Conservation (phyloP, 1,284 basidiomycete species). For the Cryptococcus jaspeensis region DNA sequence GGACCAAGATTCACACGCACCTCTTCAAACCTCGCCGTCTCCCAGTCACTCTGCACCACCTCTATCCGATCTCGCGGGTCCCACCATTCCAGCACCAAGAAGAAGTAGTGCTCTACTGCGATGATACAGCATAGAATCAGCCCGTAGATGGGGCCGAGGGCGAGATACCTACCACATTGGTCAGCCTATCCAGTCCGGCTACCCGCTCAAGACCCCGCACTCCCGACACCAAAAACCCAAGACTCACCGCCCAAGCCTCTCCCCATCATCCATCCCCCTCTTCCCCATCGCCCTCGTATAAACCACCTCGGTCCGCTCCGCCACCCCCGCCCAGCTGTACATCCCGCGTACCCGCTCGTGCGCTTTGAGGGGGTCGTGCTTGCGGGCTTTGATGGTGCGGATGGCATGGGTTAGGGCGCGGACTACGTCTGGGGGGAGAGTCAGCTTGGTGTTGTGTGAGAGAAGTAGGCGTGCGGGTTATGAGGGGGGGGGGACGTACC, state of each 20-base stretch:
- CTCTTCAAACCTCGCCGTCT: background rate
- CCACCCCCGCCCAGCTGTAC: conserved; percentile 85
- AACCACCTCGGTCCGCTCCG: conserved; percentile 76
- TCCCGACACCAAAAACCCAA: too few relatives aligned
- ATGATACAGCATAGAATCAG: conserved; percentile 54
- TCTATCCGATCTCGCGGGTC: conserved; percentile 47
- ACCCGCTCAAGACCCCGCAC: too few relatives aligned
- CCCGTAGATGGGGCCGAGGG: conserved; percentile 52
- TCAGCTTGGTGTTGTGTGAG: background rate
- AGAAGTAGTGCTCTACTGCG: conserved; percentile 52
- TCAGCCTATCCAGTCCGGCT: background rate
- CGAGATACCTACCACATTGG: conserved; percentile 38
- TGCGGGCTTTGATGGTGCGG: conserved; percentile 62
- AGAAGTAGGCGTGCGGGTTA: background rate
- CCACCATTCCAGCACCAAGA: conserved; percentile 42
- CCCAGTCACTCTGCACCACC: conserved; percentile 30
- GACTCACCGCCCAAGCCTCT: conserved; percentile 65
- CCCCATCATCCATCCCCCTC: conserved; percentile 64
- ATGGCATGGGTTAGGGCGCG: conserved; percentile 80
- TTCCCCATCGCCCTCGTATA: conserved; percentile 68
- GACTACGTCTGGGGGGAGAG: conserved; percentile 66
- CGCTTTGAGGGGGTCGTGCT: conserved; percentile 74
- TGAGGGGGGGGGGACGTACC: conserved; percentile 47
- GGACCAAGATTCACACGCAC: conserved; percentile 4
- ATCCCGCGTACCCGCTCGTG: conserved; percentile 75